Conservation (phyloP, 129 eudicot genomes). For the Escallonia herrerae region DNA sequence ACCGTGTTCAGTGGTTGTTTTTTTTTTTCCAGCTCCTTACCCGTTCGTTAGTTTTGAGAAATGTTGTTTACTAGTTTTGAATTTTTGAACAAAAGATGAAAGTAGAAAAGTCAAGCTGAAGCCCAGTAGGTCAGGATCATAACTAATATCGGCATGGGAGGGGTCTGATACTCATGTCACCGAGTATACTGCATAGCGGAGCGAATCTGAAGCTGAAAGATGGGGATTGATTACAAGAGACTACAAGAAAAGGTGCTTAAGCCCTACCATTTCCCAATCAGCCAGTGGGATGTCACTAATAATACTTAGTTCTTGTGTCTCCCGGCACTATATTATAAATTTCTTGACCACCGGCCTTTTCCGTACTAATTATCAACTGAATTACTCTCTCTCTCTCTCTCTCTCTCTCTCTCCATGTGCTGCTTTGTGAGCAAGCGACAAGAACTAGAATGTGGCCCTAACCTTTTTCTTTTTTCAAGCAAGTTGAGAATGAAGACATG, state of each 20-base stretch:
- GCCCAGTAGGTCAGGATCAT: too few species aligned
- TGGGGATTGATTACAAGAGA: too few species aligned
- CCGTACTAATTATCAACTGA: neutral
- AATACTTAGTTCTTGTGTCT: constrained; percentile 4
- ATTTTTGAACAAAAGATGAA: too few species aligned
- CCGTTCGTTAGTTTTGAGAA: too few species aligned
- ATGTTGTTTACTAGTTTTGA: too few species aligned
- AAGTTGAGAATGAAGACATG: constrained; percentile 35
- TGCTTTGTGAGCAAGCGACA: neutral
- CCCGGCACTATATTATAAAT: neutral
- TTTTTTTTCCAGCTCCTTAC: too few species aligned
- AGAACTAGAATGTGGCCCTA: constrained; percentile 2
- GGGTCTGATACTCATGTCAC: too few species aligned
- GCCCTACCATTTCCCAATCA: constrained; percentile 3
- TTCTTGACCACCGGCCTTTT: neutral
- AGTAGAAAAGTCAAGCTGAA: too few species aligned
- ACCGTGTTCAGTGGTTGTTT: too few species aligned
- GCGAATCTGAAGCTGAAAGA: too few species aligned
- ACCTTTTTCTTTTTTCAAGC: neutral
- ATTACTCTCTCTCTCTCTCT: neutral
- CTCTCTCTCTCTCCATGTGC: neutral
- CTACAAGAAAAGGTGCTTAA: neutral
- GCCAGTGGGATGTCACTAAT: constrained; percentile 22
- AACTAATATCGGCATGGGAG: too few species aligned
- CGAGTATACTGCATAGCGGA: too few species aligned